Conservation (phyloP, 75 land plant genomes). For the Isoetes taiwanensis region DNA sequence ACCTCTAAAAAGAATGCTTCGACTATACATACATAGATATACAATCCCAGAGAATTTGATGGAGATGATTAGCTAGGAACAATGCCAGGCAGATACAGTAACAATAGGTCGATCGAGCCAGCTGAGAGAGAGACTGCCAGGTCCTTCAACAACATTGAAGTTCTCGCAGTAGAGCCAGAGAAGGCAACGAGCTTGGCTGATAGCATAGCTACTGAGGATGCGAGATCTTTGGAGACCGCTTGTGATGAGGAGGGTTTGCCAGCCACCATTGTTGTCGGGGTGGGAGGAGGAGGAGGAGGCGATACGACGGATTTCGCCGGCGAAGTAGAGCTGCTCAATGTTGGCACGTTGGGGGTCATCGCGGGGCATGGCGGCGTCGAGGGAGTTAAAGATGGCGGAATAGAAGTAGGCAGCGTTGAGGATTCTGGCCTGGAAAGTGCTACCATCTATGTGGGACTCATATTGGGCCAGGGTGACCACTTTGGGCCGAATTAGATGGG, state of each 20-base stretch:
- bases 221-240: too few relatives aligned
- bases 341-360: constrained; percentile 47
- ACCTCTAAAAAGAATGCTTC: too few relatives aligned
- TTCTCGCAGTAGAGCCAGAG: constrained; percentile 40
- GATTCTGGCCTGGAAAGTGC: constrained; percentile 38
- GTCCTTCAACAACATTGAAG: constrained; percentile 33
- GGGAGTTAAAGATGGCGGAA: constrained; percentile 63
- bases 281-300: too few relatives aligned
- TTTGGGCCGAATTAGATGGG: constrained; percentile 35
- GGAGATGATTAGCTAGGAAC: too few relatives aligned
- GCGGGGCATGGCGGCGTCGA: constrained; percentile 52
- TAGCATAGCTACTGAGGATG: constrained; percentile 67
- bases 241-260: constrained; percentile 45
- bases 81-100: too few relatives aligned
- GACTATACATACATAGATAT: too few relatives aligned
- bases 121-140: constrained; percentile 29
- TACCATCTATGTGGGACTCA: constrained; percentile 54
- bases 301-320: constrained; percentile 34
- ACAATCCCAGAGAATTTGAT: too few relatives aligned
- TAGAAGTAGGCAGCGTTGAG: constrained; percentile 46
- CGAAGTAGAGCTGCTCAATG: constrained; percentile 51
- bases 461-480: constrained; percentile 76
- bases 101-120: too few relatives aligned
- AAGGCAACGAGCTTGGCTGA: too few relatives aligned
- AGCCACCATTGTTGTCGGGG: too few relatives aligned